Evolutionary conservation across 2,329 filamentous ascomycete genomes (phyloP).

Genomic region (Fusarium equiseti): DNA sequence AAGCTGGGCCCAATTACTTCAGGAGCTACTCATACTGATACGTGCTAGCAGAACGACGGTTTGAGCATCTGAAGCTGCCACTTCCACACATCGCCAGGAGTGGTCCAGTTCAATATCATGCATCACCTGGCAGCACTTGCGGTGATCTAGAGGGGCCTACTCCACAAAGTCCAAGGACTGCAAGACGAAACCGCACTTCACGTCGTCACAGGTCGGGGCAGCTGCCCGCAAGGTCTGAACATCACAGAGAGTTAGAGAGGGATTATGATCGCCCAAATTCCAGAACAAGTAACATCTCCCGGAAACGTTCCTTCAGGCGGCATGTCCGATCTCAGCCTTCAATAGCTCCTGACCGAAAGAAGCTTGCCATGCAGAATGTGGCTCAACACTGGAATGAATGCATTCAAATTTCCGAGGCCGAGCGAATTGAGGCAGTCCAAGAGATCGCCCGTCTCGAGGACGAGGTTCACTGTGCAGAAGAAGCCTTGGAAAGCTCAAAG

Average conservation of each 20-base stretch:
- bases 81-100: slow-evolving; percentile 15
- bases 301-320: slow-evolving; percentile 42
- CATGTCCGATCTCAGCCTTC: slow-evolving; percentile 21
- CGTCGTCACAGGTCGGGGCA: slow-evolving; percentile 13
- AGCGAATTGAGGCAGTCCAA: slow-evolving; percentile 42
- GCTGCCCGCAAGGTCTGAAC: not conserved
- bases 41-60: not conserved
- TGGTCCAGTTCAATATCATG: slow-evolving; percentile 1
- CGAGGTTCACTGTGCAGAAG: slow-evolving; percentile 36
- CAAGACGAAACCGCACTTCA: not conserved
- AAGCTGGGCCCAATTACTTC: not conserved
- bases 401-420: slow-evolving; percentile 49
- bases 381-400: slow-evolving; percentile 53
- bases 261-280: slow-evolving; percentile 44
- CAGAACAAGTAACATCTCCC: slow-evolving; percentile 52
- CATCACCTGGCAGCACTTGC: slow-evolving; percentile 44
- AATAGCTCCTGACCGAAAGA: slow-evolving; percentile 45
- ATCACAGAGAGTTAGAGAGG: slow-evolving; percentile 2
- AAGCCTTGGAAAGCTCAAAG: slow-evolving; percentile 34
- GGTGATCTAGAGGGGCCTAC: slow-evolving; percentile 51
- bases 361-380: slow-evolving; percentile 50
- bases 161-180: slow-evolving; percentile 36
- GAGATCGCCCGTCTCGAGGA: slow-evolving; percentile 48
- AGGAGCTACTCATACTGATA: not conserved
- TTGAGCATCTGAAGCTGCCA: slow-evolving; percentile 22